A percentile compares a stretch with the other conserved stretches of the same genome.
These are phyloP conservation scores for Juglanconis oblonga DNA, from an alignment of 2,329 filamentous ascomycete genomes.

Conservation along the genomic window DNA sequence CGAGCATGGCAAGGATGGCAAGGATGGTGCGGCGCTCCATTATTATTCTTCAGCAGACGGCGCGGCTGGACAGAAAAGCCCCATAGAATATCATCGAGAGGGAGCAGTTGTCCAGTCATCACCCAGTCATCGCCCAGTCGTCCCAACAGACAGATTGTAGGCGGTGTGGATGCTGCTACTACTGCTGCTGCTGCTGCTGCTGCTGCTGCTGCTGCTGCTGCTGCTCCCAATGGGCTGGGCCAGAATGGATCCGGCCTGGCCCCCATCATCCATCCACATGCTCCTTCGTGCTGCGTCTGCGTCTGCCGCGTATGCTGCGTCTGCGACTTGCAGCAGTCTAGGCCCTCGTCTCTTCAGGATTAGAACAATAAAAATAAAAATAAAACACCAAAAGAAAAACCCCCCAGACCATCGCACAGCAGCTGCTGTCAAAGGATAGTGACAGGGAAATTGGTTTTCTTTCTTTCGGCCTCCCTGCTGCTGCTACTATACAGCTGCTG, in stretches of 20 bases:
- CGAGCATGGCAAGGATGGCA: neutral
- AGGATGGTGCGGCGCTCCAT: neutral
- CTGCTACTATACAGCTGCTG: neutral
- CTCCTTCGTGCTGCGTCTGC: neutral
- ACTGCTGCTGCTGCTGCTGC: conserved; percentile 7
- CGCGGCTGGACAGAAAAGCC: too few species aligned
- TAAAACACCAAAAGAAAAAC: neutral
- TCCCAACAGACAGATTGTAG: neutral
- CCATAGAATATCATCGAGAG: too few species aligned
- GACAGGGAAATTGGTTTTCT: neutral
- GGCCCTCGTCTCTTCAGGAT: neutral
- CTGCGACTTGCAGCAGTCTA: neutral
- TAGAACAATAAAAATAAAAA: too few species aligned
- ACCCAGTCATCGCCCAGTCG: too few species aligned
- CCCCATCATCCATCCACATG: neutral
- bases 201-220: conserved; percentile 11
- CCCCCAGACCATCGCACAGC: conserved; percentile 2
- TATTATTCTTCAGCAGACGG: neutral
- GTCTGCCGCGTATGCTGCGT: neutral
- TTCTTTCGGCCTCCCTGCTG: neutral
- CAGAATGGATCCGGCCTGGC: neutral
- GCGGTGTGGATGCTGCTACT: conserved; percentile 2
- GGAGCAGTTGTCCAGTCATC: too few species aligned
- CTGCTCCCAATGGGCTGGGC: neutral
- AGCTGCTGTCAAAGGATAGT: conserved; percentile 12